Evolutionary conservation across 1,139 yeast genomes (phyloP).

Genomic region (Meyerozyma elateridarum): DNA sequence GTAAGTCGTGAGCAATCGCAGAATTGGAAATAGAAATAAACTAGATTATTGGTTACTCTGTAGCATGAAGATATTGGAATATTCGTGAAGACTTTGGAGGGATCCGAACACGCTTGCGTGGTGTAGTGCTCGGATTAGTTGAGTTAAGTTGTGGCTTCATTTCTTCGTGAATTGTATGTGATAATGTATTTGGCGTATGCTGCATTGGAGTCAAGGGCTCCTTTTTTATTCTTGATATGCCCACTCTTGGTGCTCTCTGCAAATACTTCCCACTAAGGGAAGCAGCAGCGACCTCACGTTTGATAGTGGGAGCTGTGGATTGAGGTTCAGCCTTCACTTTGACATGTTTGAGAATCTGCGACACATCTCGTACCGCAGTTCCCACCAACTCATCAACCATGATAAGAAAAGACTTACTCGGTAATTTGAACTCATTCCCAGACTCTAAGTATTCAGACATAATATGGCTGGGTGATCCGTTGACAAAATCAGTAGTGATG

Average conservation of each 20-base stretch:
- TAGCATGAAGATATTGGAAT: constrained; percentile 1
- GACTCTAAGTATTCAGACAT: background rate
- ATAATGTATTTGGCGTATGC: too few relatives aligned
- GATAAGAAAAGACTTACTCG: constrained; percentile 10
- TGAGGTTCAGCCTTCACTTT: background rate
- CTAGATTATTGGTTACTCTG: background rate
- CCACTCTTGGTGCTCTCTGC: background rate
- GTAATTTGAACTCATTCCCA: constrained; percentile 10
- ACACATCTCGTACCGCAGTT: constrained; percentile 1
- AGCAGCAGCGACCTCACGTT: background rate
- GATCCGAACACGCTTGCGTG: too few relatives aligned
- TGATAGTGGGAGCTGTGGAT: background rate
- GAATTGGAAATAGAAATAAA: constrained; percentile 1
- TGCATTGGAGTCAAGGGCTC: background rate
- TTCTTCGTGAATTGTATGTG: too few relatives aligned
- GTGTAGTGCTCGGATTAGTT: background rate
- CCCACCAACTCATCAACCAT: constrained; percentile 8
- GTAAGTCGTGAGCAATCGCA: constrained; percentile 30
- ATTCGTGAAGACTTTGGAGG: constrained; percentile 1
- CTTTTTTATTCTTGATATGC: background rate
- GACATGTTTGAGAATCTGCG: background rate
- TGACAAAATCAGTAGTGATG: constrained; percentile 1
- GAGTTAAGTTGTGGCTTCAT: too few relatives aligned
- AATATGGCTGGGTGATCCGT: background rate
- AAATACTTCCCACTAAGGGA: background rate